Base-by-base conservation (phyloP, 2,329 filamentous ascomycete species). In the Aspergillus japonicus region DNA sequence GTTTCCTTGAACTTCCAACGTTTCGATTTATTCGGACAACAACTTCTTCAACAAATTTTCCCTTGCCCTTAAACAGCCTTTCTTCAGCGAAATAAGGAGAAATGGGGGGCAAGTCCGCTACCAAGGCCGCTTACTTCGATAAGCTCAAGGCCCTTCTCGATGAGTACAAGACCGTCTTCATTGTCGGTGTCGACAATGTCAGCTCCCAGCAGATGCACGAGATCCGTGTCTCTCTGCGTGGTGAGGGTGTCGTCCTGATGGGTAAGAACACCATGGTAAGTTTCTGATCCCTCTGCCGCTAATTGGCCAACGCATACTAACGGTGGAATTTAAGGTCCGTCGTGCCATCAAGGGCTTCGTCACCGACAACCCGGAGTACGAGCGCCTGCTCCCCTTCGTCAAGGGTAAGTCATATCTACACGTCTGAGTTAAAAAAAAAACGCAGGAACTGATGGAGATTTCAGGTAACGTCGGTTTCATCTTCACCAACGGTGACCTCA, bases 191-290 rank as follows among this genome's bases (percentile, higher is more conserved):
- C 78, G 91, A 98, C 92, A 99, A 98, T 99, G 95, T 99, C 88
- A 92, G 89, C 82, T 99, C 95, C 73, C 95, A 99, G 89, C 96
- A 99, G 89, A 99, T 99, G 96, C 95, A 99, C 91, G 95, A 99
- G 88, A 98, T 99, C 82, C 91, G 95, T 81, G 83, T 89, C 76
- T 83, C 91, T 75, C 90, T 99, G 80, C 93, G 95, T 80, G 89
- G 89, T 66, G 83, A 96, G 82, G 93, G 87, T 82, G 90, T 98
- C 73, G 93, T 99, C 74, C 86, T 99, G 83, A 98, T 98, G 95
- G 95, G 94, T 80, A 98, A 97, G 90, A 99, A 99, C 89, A 99
- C 95, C 82, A 99, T 99, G 95, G 94, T 95, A 82, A 62, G 84
- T 42, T 14, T 26, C 51, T 63, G 23, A 11, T 11, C 35, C 7